These are phyloP conservation scores for Rhodotorula kratochvilovae DNA, from an alignment of 768 basidiomycete genomes.

Conservation along the genomic window DNA sequence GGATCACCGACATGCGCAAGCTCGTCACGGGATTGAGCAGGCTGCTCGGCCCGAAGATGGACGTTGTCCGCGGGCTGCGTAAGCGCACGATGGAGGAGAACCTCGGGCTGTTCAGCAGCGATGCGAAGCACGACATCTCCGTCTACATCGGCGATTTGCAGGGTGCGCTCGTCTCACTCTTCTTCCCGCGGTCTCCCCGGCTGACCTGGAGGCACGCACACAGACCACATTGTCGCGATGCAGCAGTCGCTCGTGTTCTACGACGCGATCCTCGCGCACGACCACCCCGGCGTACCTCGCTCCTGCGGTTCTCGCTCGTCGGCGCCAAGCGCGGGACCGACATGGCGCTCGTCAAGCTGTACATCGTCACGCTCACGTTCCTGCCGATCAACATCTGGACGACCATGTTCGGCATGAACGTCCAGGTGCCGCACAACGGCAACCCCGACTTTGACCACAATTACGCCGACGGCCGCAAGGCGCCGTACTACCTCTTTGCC, in stretches of 20 bases:
- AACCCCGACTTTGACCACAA: conserved; percentile 9
- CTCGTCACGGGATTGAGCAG: conserved; percentile 73
- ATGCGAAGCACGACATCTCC: conserved; percentile 60
- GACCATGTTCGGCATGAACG: conserved; percentile 53
- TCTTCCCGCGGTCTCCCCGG: too few species aligned
- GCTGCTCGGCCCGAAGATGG: conserved; percentile 71
- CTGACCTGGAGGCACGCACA: background rate
- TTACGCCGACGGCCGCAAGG: background rate
- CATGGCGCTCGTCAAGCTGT: conserved; percentile 62
- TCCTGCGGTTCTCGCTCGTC: conserved; percentile 63
- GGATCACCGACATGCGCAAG: conserved; percentile 73
- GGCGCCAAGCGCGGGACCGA: conserved; percentile 62
- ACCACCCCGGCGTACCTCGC: conserved; percentile 77
- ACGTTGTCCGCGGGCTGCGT: conserved; percentile 71
- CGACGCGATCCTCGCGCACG: conserved; percentile 80
- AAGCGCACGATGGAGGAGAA: conserved; percentile 61
- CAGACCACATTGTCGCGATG: conserved; percentile 84
- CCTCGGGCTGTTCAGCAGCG: conserved; percentile 46
- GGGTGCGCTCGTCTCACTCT: conserved; percentile 54
- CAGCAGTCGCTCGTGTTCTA: conserved; percentile 79
- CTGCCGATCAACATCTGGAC: conserved; percentile 59
- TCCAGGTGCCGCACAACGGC: conserved; percentile 60
- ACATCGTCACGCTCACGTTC: conserved; percentile 63
- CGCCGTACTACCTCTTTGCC: conserved; percentile 15
- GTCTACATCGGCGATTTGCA: conserved; percentile 89